These are phyloP conservation scores for Spathaspora arborariae DNA, from an alignment of 805 yeast species.

Conservation along the genomic window DNA sequence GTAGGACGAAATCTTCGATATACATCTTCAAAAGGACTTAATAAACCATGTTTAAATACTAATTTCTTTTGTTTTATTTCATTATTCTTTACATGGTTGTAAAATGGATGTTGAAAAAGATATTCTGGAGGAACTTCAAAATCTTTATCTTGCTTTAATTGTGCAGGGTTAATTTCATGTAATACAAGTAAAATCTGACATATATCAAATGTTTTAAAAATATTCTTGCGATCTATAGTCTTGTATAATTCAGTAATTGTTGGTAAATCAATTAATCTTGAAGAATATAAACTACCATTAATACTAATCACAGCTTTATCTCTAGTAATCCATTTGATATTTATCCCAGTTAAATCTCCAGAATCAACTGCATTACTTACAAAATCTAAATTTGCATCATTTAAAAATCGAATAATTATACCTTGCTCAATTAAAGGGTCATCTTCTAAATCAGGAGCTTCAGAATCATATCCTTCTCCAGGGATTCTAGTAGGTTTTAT, in stretches of 20 bases:
- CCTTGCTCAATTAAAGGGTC: conserved; percentile 92
- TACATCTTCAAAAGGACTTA: conserved; percentile 74
- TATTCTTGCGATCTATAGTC: conserved; percentile 82
- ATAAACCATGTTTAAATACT: conserved; percentile 72
- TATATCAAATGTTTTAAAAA: conserved; percentile 81
- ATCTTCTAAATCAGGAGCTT: conserved; percentile 92
- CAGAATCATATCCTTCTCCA: conserved; percentile 96
- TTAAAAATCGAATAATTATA: conserved; percentile 68
- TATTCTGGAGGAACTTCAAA: conserved; percentile 38
- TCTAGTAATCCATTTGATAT: conserved; percentile 79
- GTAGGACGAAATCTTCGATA: conserved; percentile 68
- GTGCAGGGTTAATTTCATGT: conserved; percentile 42
- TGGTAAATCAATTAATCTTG: conserved; percentile 84
- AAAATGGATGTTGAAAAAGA: conserved; percentile 37
- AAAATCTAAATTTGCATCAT: conserved; percentile 65
- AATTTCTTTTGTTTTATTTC: conserved; percentile 44
- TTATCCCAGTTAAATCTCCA: conserved; percentile 69
- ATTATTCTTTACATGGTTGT: conserved; percentile 26
- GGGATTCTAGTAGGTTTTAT: conserved; percentile 66
- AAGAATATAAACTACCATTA: conserved; percentile 69
- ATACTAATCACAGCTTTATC: conserved; percentile 74
- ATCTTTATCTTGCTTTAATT: conserved; percentile 42
- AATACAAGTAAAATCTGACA: conserved; percentile 81
- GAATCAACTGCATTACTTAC: conserved; percentile 72
- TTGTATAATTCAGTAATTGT: conserved; percentile 84